Evolutionary conservation across 164 flowering plant species (phyloP).

Genomic region (Dillenia suffruticosa): DNA sequence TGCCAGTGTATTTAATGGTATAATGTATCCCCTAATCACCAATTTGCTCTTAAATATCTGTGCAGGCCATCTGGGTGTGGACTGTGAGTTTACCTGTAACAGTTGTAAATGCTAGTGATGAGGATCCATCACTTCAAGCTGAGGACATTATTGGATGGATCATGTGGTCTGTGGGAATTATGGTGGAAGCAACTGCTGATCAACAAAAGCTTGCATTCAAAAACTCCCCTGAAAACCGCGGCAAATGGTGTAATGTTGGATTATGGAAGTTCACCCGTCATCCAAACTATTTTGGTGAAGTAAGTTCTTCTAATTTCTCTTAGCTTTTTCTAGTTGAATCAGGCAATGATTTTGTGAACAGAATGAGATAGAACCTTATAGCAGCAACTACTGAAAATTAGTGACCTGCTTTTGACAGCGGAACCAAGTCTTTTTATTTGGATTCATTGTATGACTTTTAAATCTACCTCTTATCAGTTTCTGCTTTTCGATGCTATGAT

Average conservation of each 20-base stretch:
- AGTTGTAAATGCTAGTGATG: slow-evolving; percentile 73
- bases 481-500: no score
- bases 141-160: slow-evolving; percentile 83
- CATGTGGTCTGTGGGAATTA: slow-evolving; percentile 72
- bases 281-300: slow-evolving; percentile 98
- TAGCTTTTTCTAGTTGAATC: no score
- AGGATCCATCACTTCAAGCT: slow-evolving; percentile 58
- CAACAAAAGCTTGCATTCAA: slow-evolving; percentile 85
- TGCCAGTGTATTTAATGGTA: neutral
- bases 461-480: no score
- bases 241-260: slow-evolving; percentile 88
- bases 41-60: no score
- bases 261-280: slow-evolving; percentile 82
- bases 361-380: no score
- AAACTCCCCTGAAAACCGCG: slow-evolving; percentile 73
- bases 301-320: slow-evolving; percentile 17
- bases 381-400: no score
- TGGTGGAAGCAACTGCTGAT: slow-evolving; percentile 76
- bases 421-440: no score
- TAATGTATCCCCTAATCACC: no score
- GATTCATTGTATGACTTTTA: no score
- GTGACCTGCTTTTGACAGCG: no score
- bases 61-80: slow-evolving; percentile 99
- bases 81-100: slow-evolving; percentile 94
- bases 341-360: no score